Conservation (phyloP, 768 basidiomycete species). For the Russula ochroleuca region DNA sequence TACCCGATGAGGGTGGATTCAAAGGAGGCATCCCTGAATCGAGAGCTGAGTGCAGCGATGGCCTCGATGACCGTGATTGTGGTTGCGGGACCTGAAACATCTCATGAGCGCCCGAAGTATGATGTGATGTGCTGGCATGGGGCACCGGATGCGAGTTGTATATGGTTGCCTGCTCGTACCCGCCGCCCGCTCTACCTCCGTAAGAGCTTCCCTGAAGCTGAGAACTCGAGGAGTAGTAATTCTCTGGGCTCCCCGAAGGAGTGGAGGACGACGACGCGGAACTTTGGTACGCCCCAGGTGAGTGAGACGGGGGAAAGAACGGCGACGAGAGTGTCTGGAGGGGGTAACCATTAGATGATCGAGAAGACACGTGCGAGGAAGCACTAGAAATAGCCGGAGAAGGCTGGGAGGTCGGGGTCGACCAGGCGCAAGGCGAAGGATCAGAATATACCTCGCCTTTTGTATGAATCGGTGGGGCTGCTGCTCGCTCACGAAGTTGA, state of each 20-base stretch:
- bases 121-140: conserved; percentile 5
- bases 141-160: conserved; percentile 22
- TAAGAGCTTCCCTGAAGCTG: conserved; percentile 21
- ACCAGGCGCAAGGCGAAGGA: conserved; percentile 25
- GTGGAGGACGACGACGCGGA: conserved; percentile 22
- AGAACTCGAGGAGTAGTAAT: conserved; percentile 22
- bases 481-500: conserved; percentile 20
- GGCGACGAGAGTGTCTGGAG: conserved; percentile 26
- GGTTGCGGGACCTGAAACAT: conserved; percentile 17
- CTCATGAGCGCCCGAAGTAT: conserved; percentile 14
- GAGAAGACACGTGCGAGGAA: conserved; percentile 19
- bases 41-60: conserved; percentile 15
- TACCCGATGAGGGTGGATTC: conserved; percentile 3
- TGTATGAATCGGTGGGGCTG: conserved; percentile 4
- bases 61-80: conserved; percentile 16
- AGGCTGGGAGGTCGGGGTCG: conserved; percentile 19
- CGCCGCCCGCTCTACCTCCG: conserved; percentile 18
- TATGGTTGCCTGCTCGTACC: conserved; percentile 20
- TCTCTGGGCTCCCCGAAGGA: conserved; percentile 22
- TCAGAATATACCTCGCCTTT: conserved; percentile 24
- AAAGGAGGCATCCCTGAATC: conserved; percentile 16
- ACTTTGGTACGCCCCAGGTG: conserved; percentile 22
- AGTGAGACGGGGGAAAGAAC: conserved; percentile 26
- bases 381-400: conserved; percentile 20
- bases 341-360: conserved; percentile 20